Evolutionary conservation across 345 rosid genomes (phyloP), one percentile per base, ranked within the genome.

Genomic region (Noccaea bulbosa): DNA sequence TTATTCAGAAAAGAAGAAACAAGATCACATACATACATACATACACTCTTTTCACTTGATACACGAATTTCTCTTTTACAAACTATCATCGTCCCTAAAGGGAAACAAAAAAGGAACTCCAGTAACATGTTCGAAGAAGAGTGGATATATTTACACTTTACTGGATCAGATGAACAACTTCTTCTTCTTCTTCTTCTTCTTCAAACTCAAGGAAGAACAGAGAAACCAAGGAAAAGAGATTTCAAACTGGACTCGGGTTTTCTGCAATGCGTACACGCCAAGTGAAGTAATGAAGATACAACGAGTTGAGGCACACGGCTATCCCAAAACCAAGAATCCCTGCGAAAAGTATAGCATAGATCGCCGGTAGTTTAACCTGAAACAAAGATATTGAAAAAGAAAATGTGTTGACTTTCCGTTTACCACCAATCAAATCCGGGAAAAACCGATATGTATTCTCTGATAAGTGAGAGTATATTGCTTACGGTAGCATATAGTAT

Each of bases 311-410:
- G 77, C 88, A 67, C 85, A 85, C 84, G 3, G 96, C 87, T 49
- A 82, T 60, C 17, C 91, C 99, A 37, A 94, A 94, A 66, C 95
- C 91, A 77, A 89, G 49, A 56, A 87, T 80, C n/a, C 91, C 81
- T 5, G 97, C 78, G 27, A 89, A 80, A 46, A 91, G 67, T 75
- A 94, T 75, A 0, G 97, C 75, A 35, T 76, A 81, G 34, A 86
- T 75, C 39, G 94, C 82, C 71, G 83, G 78, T 65, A 91, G 65
- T 70, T 71, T 86, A 75, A 91, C 83, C 97, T 89, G 96, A 82
- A 75, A 76, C 62, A 67, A 39, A 12, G 56, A 46, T 50, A 39
- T 30, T 47, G 62, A 4, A 20, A 17, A 50, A 32, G 33, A 17
- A 50, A 32, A 1, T 59, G 52, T 67, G 16, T 7, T 50, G 6